Evolutionary conservation across 169 alveolate species (phyloP), one percentile per base, ranked within the genome.

Genomic region (Theileria equi): DNA sequence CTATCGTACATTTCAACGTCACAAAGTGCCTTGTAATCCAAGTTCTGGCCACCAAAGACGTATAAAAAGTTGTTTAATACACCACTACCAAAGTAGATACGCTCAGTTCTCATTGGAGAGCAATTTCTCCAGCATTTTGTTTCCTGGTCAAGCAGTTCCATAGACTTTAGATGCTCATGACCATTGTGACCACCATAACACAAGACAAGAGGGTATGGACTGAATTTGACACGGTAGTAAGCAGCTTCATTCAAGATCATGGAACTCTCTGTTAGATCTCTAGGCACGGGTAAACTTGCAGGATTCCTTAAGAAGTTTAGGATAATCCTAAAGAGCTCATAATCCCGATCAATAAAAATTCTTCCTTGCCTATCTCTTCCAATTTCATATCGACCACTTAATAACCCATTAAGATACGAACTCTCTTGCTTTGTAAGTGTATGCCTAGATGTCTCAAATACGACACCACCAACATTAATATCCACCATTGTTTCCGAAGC

Each of bases 21-120:
- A 63, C 93, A 90, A 29, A 92, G 82, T n/a, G 96, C 96, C 82
- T 90, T 90, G 84, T 90, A 92, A 81, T 92, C 95, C 61, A 90
- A 70, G 65, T 92, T 92, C 78, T 92, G 94, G 3, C 96, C 96
- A 3, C 96, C 96, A 53, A 76, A 92, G n/a, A 88, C 93, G 65
- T 87, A 90, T 57, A 92, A 49, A 31, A 87, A 87, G 66, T 84
- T 89, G 59, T 88, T 88, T 26, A 81, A 53, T 17, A 84, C 91
- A 3, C 90, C 93, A 16, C 88, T 76, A 3, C 93, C 93, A 47
- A 88, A 88, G 68, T 88, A 88, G 45, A 86, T 82, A 26, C 94
- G 80, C 53, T 90, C 91, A 4, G 95, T 84, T 32, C 81, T 74
- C 96, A 92, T 90, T 28, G 95, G 91, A 8, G 88, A 54, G 58